phyloP scores from a whole-genome alignment of 2,329 filamentous ascomycete genomes.

The Cordyceps cicadae region DNA sequence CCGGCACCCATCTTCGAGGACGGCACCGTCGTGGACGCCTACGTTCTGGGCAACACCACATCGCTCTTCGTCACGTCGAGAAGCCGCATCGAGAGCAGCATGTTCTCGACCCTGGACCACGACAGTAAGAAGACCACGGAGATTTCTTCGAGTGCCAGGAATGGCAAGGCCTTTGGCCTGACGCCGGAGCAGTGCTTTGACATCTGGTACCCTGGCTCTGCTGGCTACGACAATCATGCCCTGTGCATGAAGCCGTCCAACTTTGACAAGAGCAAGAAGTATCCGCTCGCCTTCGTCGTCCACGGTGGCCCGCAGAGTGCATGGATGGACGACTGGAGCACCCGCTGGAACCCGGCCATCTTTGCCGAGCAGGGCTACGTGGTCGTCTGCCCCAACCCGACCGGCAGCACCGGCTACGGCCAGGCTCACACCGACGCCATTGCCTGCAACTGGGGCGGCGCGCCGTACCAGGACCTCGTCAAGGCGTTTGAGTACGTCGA shows the following conservation, averaged over 20 bases:
- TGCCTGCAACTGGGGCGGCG: conserved; percentile 71
- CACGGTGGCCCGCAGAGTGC: conserved; percentile 77
- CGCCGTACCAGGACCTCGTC: conserved; percentile 75
- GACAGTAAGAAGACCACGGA: conserved; percentile 27
- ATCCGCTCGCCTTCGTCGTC: conserved; percentile 70
- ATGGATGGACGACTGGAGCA: conserved; percentile 70
- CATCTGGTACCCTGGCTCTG: conserved; percentile 61
- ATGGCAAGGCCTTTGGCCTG: conserved; percentile 59
- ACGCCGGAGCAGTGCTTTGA: conserved; percentile 55
- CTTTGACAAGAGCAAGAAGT: conserved; percentile 63
- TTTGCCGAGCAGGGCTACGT: conserved; percentile 86
- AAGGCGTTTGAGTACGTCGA: conserved; percentile 68
- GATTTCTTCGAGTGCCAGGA: conserved; percentile 57
- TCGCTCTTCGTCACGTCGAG: conserved; percentile 57
- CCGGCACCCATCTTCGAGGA: conserved; percentile 43
- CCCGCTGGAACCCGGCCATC: conserved; percentile 76
- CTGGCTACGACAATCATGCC: conserved; percentile 59
- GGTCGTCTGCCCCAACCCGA: conserved; percentile 73
- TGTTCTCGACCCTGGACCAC: conserved; percentile 54
- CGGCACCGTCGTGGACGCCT: conserved; percentile 47
- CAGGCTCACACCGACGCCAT: conserved; percentile 72
- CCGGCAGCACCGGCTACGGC: conserved; percentile 75
- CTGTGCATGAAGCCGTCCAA: conserved; percentile 56
- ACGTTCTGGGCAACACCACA: conserved; percentile 38
- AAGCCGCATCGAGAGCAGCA: conserved; percentile 64